Evolutionary conservation across 164 flowering plant genomes (phyloP), one percentile per base, ranked within the genome.

Genomic region (Chloranthus sessilifolius): DNA sequence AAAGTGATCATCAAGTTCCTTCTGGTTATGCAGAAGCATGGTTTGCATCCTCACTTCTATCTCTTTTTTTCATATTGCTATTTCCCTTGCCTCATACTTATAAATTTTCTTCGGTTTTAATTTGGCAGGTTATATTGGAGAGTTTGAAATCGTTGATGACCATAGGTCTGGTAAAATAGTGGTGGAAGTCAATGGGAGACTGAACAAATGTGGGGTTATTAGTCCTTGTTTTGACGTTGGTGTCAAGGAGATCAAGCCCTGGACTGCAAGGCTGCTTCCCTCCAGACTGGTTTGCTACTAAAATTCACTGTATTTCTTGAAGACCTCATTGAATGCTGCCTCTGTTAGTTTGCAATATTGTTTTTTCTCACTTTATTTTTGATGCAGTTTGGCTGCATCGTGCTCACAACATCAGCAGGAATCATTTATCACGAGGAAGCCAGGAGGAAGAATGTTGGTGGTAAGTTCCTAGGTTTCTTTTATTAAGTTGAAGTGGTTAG

Each of bases 21-120:
- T 35, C 12, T 73, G 35, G 82, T 80, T 36, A 80, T 80, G 86
- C 86, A 80, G 59, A 80, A 80, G 57, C 86, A 80, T 46, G 86
- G n/a, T n/a, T n/a, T n/a, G n/a, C 11, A 11, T 7, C 6, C 39
- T 20, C 2, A 14, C 7, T 26, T 5, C 34, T 19, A 23, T 27
- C 19, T 20, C 1, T 16, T 9, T 5, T 26, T 26, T 44, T 51
- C 21, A 16, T 25, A 2, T 23, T 8, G 34, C 17, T 51, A 16
- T 38, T 47, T 7, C 15, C 14, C 27, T 25, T 27, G 23, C 34
- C 22, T n/a, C 2, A 5, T 8, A 14, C 14, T 1, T 12, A 15
- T 36, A 14, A 22, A 29, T 22, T 16, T 20, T 6, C 19, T 23
- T 19, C 19, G 14, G 19, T 21, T 43, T 43, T 22, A 8, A 11